Conservation (phyloP, 345 rosid genomes). For the Eucalyptus sp. region DNA sequence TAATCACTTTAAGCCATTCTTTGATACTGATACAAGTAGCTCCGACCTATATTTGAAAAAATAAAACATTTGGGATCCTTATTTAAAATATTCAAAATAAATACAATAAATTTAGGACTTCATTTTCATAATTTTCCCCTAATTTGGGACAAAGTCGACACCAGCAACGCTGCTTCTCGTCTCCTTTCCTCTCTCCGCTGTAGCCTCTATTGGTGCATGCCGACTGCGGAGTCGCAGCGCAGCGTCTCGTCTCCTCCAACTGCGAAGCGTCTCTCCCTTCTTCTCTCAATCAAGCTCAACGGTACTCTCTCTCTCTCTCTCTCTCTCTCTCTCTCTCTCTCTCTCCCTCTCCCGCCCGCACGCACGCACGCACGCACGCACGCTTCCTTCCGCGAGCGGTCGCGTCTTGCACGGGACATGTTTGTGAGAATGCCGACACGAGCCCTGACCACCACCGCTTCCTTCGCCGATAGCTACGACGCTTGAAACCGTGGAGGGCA, state of each 20-base stretch:
- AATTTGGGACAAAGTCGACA: not conserved
- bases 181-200: not conserved
- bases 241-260: not conserved
- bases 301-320: not conserved
- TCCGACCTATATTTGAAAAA: rapidly evolving
- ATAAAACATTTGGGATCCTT: rapidly evolving
- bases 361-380: not conserved
- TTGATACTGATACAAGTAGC: too few relatives aligned
- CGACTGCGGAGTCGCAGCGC: not conserved
- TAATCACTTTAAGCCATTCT: too few relatives aligned
- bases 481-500: not conserved
- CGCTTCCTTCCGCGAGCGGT: not conserved
- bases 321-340: rapidly evolving
- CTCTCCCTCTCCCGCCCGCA: too few relatives aligned
- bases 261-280: not conserved
- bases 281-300: not conserved
- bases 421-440: not conserved
- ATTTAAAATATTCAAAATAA: rapidly evolving
- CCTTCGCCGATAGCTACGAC: not conserved
- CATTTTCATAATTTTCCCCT: not conserved
- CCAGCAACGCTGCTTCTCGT: not conserved
- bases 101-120: too few relatives aligned
- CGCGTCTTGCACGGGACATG: not conserved
- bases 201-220: not conserved
- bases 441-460: not conserved